Evolutionary conservation across 305 asterid genomes (phyloP), one percentile per base, ranked within the genome.

Genomic region (Plantago lanceolata): DNA sequence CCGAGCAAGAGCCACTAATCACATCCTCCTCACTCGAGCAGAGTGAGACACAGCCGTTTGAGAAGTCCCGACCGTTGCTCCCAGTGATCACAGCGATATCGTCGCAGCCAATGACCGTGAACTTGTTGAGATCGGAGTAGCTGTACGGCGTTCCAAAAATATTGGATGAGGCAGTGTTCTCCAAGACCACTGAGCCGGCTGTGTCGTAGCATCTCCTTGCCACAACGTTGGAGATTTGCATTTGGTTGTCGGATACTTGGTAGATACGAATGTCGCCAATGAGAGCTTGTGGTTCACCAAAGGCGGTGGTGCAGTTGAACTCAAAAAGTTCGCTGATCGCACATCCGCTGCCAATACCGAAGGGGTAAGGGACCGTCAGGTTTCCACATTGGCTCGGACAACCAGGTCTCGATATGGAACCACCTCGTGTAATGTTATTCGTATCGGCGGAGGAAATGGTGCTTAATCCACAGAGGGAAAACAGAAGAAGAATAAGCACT

Each of bases 281-380:
- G 56, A 71, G 68, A 3, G 78, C 63, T 8, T 60, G 63, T 4
- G 80, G 84, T 7, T 80, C 73, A 29, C 62, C 48, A 37, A 43
- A 61, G 59, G 64, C 57, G 37, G 6, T 1, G 71, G 57, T 79
- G 79, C 82, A 74, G 69, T 63, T 76, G 79, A 82, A 24, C 47
- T 71, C 76, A 33, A 74, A 79, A 50, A 19, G 55, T 0, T 20
- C 0, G 33, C 47, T 57, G 16, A 75, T 51, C 28, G 50, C 75
- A 29, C 85, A 80, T 61, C 70, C 77, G 60, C 57, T 61, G 70
- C 72, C 71, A 11, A 18, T 19, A 62, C 89, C 86, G 70, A 80
- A 83, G 43, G 89, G 89, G 68, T 78, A 83, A 21, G 82, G 84
- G 7, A 80, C 77, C 40, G 78, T 76, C 37, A 83, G 70, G 71